phyloP scores from a whole-genome alignment of 2,329 filamentous ascomycete species.

The Aspergillus eucalypticola region DNA sequence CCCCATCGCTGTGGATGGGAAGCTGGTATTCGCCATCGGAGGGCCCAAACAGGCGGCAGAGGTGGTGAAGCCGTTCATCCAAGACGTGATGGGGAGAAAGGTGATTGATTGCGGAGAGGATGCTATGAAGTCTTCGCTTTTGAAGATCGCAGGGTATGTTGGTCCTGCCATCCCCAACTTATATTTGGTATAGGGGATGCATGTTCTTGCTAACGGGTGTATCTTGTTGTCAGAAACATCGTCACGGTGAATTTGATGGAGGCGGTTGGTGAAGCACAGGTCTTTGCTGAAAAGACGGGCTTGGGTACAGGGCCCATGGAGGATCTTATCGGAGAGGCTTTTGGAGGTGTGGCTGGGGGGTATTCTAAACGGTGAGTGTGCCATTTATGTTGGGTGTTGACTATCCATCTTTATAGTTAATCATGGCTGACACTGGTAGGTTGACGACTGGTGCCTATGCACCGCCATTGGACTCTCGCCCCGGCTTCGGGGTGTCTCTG shows the following conservation, averaged over 20 bases:
- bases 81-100: conserved; percentile 46
- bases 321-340: conserved; percentile 46
- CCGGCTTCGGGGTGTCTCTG: conserved; percentile 40
- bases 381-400: too few relatives aligned
- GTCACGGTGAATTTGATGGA: conserved; percentile 49
- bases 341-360: conserved; percentile 45
- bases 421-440: conserved; percentile 18
- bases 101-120: conserved; percentile 49
- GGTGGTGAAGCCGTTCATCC: conserved; percentile 43
- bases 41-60: conserved; percentile 38
- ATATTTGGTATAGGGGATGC: not conserved
- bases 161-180: not conserved
- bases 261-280: conserved; percentile 48
- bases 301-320: conserved; percentile 46
- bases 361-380: conserved; percentile 43
- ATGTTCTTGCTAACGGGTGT: not conserved
- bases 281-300: conserved; percentile 49
- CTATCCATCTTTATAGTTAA: too few relatives aligned
- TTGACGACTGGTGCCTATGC: conserved; percentile 47
- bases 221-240: conserved; percentile 36
- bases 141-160: conserved; percentile 48
- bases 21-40: conserved; percentile 48
- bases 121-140: conserved; percentile 42
- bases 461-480: conserved; percentile 37
- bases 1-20: conserved; percentile 46